A percentile compares a stretch with the other conserved stretches of the same genome.
These are phyloP conservation scores for Pichia nakasei DNA, from an alignment of 805 yeast species.

Conservation along the genomic window DNA sequence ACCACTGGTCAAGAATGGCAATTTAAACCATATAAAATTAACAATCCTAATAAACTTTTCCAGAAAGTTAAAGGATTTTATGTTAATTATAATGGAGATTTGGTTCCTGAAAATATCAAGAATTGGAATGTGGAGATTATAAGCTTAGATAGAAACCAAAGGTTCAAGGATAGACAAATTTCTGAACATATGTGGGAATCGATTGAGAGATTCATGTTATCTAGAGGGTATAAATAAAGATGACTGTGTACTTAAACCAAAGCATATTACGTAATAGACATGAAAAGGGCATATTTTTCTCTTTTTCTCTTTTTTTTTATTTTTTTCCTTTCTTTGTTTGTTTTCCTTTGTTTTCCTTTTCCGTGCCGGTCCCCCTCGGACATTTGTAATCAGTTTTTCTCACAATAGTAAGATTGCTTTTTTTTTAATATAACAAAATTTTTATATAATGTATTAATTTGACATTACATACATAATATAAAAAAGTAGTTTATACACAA, in stretches of 20 bases:
- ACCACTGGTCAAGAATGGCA: constrained; percentile 99
- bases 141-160: constrained; percentile 66
- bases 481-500: neutral
- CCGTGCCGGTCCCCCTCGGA: too few relatives aligned
- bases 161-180: constrained; percentile 85
- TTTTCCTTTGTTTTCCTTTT: too few relatives aligned
- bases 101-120: constrained; percentile 61
- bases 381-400: too few relatives aligned
- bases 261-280: too few relatives aligned
- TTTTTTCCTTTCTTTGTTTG: too few relatives aligned
- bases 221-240: constrained; percentile 51
- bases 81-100: constrained; percentile 68
- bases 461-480: neutral
- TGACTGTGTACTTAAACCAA: too few relatives aligned
- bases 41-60: constrained; percentile 70
- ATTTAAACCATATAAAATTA: constrained; percentile 77
- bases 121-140: constrained; percentile 87
- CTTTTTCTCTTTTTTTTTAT: too few relatives aligned
- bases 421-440: too few relatives aligned
- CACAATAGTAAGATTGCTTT: too few relatives aligned
- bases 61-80: constrained; percentile 79
- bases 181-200: constrained; percentile 80
- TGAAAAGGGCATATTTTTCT: too few relatives aligned
- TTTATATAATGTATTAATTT: too few relatives aligned
- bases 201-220: constrained; percentile 62